These are phyloP conservation scores for Lycium barbarum DNA, from an alignment of 257 asterid genomes.

Conservation along the genomic window DNA sequence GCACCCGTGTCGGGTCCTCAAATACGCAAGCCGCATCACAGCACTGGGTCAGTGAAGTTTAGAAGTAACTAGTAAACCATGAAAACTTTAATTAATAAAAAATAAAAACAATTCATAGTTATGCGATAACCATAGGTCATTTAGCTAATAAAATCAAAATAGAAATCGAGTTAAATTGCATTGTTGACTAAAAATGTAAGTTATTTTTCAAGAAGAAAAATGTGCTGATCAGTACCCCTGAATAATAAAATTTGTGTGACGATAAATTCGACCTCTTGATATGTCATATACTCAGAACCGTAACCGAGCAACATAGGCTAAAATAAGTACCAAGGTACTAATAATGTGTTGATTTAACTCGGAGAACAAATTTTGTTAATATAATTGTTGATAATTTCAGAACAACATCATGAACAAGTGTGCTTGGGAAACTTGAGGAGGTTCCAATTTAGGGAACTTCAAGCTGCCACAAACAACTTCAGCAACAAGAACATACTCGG, in stretches of 20 bases:
- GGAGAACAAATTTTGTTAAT: not conserved
- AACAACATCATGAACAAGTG: conserved; percentile 69
- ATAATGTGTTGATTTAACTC: not conserved
- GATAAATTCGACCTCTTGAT: not conserved
- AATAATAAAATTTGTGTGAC: not conserved
- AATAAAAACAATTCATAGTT: not conserved
- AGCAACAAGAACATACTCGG: conserved; percentile 89
- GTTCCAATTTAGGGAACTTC: conserved; percentile 82
- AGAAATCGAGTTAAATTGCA: too few species aligned
- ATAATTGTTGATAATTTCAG: conserved; percentile 45
- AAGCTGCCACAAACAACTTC: conserved; percentile 81
- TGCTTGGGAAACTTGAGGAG: conserved; percentile 82
- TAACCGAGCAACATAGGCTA: not conserved
- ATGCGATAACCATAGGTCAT: not conserved
- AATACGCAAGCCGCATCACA: not conserved
- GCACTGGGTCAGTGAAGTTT: not conserved
- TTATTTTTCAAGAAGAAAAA: not conserved
- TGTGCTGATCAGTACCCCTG: not conserved
- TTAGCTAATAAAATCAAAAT: too few species aligned
- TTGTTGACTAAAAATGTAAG: too few species aligned
- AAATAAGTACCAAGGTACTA: not conserved
- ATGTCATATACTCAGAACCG: not conserved
- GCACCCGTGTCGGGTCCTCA: not conserved
- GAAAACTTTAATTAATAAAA: not conserved
- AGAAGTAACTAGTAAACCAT: not conserved